phyloP scores from a whole-genome alignment of 2,329 filamentous ascomycete genomes.

The Fusarium sp. region DNA sequence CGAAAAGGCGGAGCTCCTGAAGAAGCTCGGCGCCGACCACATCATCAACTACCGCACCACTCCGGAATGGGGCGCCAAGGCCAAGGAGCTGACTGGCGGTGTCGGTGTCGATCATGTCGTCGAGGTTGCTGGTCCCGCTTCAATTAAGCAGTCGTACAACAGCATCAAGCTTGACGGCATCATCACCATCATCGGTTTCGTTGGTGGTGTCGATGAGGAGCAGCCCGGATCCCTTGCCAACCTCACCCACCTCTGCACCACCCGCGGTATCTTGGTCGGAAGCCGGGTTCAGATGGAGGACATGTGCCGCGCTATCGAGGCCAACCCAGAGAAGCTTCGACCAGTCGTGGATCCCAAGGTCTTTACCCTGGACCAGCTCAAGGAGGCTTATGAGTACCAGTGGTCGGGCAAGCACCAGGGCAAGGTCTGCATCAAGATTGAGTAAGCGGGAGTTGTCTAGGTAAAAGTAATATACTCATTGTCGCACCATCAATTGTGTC shows the following conservation, averaged over 20 bases:
- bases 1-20: slow-evolving; percentile 57
- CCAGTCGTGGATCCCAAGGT: slow-evolving; percentile 60
- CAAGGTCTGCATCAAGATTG: slow-evolving; percentile 53
- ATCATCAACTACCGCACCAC: slow-evolving; percentile 63
- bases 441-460: slow-evolving; percentile 31
- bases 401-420: slow-evolving; percentile 53
- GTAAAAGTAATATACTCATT: neutral
- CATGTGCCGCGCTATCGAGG: slow-evolving; percentile 63
- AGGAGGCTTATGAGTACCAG: slow-evolving; percentile 58
- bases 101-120: slow-evolving; percentile 60
- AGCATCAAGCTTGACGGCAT: slow-evolving; percentile 60
- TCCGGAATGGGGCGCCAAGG: slow-evolving; percentile 59
- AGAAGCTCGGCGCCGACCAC: slow-evolving; percentile 61
- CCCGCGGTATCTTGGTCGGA: slow-evolving; percentile 61
- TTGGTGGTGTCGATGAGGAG: slow-evolving; percentile 44
- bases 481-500: neutral
- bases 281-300: slow-evolving; percentile 62
- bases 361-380: slow-evolving; percentile 59
- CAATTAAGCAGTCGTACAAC: slow-evolving; percentile 58
- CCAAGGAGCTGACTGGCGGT: slow-evolving; percentile 57
- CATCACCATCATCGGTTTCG: slow-evolving; percentile 56
- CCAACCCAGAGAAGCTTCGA: slow-evolving; percentile 54
- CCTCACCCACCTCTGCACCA: slow-evolving; percentile 52
- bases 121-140: slow-evolving; percentile 60
- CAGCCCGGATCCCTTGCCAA: slow-evolving; percentile 51